Conservation (phyloP, 768 basidiomycete genomes). For the Mycena indigotica region DNA sequence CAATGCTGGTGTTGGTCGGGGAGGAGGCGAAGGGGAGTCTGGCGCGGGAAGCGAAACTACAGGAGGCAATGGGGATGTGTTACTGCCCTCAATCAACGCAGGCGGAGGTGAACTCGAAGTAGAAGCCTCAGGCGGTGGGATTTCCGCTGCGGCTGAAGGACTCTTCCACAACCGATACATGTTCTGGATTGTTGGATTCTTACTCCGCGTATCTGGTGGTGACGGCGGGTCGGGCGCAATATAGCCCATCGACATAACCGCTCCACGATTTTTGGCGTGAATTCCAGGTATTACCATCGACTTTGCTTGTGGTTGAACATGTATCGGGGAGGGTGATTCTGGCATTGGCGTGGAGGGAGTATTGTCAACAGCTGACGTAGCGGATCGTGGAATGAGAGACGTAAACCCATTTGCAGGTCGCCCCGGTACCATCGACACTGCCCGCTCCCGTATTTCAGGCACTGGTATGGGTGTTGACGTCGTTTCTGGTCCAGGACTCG, state of each 20-base stretch:
- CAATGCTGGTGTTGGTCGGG: slow-evolving; percentile 36
- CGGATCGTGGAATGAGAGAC: slow-evolving; percentile 11
- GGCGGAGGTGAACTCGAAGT: slow-evolving; percentile 2
- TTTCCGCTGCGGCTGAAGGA: slow-evolving; percentile 41
- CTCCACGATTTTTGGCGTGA: slow-evolving; percentile 80
- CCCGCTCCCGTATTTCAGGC: slow-evolving; percentile 27
- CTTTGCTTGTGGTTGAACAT: slow-evolving; percentile 76
- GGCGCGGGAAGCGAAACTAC: slow-evolving; percentile 12
- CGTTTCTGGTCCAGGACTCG: slow-evolving; percentile 17
- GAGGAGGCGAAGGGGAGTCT: slow-evolving; percentile 3
- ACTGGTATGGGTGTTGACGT: slow-evolving; percentile 24
- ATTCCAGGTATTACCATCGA: slow-evolving; percentile 89
- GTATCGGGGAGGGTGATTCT: slow-evolving; percentile 51
- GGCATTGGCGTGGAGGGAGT: slow-evolving; percentile 15
- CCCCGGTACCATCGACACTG: slow-evolving; percentile 17
- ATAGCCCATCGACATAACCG: slow-evolving; percentile 85
- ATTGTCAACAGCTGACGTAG: background rate
- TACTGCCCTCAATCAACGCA: slow-evolving; percentile 8
- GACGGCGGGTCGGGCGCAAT: slow-evolving; percentile 51
- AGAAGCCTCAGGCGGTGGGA: slow-evolving; percentile 18
- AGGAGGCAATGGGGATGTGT: slow-evolving; percentile 3
- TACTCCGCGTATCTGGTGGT: slow-evolving; percentile 36
- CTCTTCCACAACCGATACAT: slow-evolving; percentile 79
- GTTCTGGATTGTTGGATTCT: slow-evolving; percentile 62
- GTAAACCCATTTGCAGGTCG: slow-evolving; percentile 12